Evolutionary conservation across 257 asterid genomes (phyloP), one percentile per base, ranked within the genome.

Genomic region (Eucommia ulmoides): DNA sequence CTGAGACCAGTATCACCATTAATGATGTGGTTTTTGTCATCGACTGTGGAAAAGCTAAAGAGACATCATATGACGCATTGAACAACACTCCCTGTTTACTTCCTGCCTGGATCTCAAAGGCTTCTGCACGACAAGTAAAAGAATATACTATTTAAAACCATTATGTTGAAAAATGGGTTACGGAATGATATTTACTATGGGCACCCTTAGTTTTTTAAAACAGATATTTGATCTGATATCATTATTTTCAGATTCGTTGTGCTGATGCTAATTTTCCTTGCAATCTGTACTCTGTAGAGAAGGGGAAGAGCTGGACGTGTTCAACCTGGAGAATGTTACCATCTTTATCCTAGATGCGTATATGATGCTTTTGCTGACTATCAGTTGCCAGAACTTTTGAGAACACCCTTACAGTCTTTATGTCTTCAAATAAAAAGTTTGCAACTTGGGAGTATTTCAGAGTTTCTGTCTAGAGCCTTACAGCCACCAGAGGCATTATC

Each of bases 261-360:
- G n/a, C n/a, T n/a, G n/a, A n/a, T n/a, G n/a, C 12, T 29, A 29
- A 5, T 58, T 57, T 58, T 50, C 52, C n/a, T 3, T 50, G 52
- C 23, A 49, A 21, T 60, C 20, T 53, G 59, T 20, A 56, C 58
- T 63, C 51, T 41, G 63, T 71, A 88, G 97, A 84, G 97, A 73
- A 84, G 63, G 80, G 97, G 97, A 58, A 82, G 97, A 62, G 97
- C 97, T 26, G 97, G 97, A n/a, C 94, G 97, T 66, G 97, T 88
- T 63, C 97, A 88, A 67, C 77, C 95, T 25, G 97, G 97, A 54
- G 97, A 88, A 74, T 84, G 94, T 60, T 88, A 77, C 74, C 97
- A 80, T 74, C 94, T 88, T 56, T 88, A 88, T 61, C 97, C 97
- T 41, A 72, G 89, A 71, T 77, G 80, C 48, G 93, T 88, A 47